Evolutionary conservation across 768 basidiomycete genomes (phyloP), one percentile per base, ranked within the genome.

Genomic region (Tricholoma saponaceum): DNA sequence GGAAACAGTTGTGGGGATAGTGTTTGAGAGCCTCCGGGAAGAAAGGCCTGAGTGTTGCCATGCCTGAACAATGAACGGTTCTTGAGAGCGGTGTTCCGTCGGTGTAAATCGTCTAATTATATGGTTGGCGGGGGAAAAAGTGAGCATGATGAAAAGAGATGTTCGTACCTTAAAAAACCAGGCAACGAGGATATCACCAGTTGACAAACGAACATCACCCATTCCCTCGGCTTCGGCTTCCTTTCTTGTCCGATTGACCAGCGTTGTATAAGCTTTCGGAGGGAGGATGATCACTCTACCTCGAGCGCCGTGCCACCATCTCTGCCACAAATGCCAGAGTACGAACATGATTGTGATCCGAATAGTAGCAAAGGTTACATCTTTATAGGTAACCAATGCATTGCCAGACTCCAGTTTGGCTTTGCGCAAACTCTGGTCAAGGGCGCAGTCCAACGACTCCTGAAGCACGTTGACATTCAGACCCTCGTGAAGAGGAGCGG

Each of bases 101-200:
- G n/a, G 25, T 16, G 26, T 49, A 49, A 0, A 49, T 28, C n/a
- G 47, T 49, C 47, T 49, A 49, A 16, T 3, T n/a, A 28, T 14
- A 28, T n/a, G 26, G 2, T 49, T 6, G n/a, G 16, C 10, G 6
- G 13, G 13, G 28, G 26, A 28, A 49, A 5, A 49, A 39, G 30
- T 26, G 28, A 8, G 28, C 28, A 28, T 28, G 8, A 8, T 28
- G 30, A 5, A 22, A 9, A n/a, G 12, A 32, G 44, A 50, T 54
- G 8, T 14, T 14, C 30, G 28, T 49, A 76, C 76, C 66, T 77
- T 77, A 58, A 74, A 60, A 22, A 75, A 44, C 76, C 78, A 79
- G 5, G 76, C 75, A 4, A 70, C 70, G 18, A 77, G 66, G 33
- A 78, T 66, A 57, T 78, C 76, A 2, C 76, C 76, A 0, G 75